These are phyloP conservation scores for Pholiota conissans DNA, from an alignment of 768 basidiomycete genomes.

Conservation along the genomic window DNA sequence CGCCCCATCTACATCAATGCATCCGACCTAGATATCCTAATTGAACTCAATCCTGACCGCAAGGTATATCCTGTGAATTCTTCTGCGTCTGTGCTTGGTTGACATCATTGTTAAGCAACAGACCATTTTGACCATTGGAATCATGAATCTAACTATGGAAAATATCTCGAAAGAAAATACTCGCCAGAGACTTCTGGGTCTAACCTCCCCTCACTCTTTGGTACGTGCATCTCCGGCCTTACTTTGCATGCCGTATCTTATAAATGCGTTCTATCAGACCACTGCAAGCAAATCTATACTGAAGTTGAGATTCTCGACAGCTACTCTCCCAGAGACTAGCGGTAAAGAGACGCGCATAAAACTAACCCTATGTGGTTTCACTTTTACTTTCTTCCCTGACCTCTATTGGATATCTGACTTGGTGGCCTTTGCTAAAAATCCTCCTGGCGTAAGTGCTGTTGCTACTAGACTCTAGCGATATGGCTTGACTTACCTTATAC, in stretches of 20 bases:
- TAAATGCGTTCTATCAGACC: constrained; percentile 31
- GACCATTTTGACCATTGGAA: constrained; percentile 59
- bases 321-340: constrained; percentile 54
- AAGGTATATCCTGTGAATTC: constrained; percentile 45
- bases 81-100: neutral
- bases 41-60: constrained; percentile 72
- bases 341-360: constrained; percentile 81
- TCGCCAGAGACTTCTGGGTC: constrained; percentile 44
- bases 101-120: constrained; percentile 53
- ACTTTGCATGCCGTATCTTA: neutral
- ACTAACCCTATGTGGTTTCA: constrained; percentile 62
- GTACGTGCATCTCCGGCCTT: constrained; percentile 38
- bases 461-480: no score
- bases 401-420: constrained; percentile 65
- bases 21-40: constrained; percentile 59
- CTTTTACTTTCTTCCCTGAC: constrained; percentile 61
- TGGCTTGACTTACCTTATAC: neutral
- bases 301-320: constrained; percentile 67
- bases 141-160: constrained; percentile 60
- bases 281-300: constrained; percentile 49
- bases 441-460: constrained; percentile 87
- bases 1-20: constrained; percentile 59
- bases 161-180: constrained; percentile 42
- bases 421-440: constrained; percentile 68
- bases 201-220: constrained; percentile 57